Conservation (phyloP, 2,329 filamentous ascomycete genomes). For the Claviceps monticola region DNA sequence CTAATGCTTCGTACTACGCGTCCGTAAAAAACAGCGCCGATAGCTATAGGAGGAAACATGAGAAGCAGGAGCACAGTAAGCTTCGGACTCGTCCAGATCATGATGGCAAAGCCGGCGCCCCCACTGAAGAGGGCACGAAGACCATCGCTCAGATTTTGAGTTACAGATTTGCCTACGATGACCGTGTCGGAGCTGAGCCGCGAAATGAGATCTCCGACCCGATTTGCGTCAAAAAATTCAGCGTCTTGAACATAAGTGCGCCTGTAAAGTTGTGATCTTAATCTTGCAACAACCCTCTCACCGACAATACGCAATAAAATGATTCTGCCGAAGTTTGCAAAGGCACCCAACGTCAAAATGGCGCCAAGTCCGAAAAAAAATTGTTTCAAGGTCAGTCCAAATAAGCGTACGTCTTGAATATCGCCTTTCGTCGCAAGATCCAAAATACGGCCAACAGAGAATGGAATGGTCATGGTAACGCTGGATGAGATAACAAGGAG, state of each 20-base stretch:
- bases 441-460: constrained; percentile 90
- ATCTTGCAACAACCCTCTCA: constrained; percentile 80
- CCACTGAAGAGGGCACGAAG: constrained; percentile 82
- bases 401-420: constrained; percentile 53
- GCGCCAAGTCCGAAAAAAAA: constrained; percentile 74
- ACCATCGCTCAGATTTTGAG: constrained; percentile 95
- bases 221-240: constrained; percentile 96
- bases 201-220: constrained; percentile 91
- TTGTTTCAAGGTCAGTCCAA: constrained; percentile 71
- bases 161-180: constrained; percentile 96
- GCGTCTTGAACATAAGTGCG: constrained; percentile 94
- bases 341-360: constrained; percentile 70
- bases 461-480: constrained; percentile 92
- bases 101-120: constrained; percentile 74
- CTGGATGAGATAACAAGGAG: constrained; percentile 80
- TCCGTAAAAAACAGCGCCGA: constrained; percentile 86
- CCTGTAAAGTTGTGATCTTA: constrained; percentile 80
- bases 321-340: constrained; percentile 86
- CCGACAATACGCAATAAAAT: constrained; percentile 88
- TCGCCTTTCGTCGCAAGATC: constrained; percentile 72
- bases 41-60: constrained; percentile 80
- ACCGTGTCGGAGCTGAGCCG: constrained; percentile 91
- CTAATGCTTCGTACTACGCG: constrained; percentile 79
- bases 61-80: constrained; percentile 75
- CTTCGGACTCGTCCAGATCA: constrained; percentile 91